A percentile compares a stretch with the other conserved stretches of the same genome.
phyloP scores from a whole-genome alignment of 495 filamentous ascomycete genomes.

The Bacidia gigantensis region DNA sequence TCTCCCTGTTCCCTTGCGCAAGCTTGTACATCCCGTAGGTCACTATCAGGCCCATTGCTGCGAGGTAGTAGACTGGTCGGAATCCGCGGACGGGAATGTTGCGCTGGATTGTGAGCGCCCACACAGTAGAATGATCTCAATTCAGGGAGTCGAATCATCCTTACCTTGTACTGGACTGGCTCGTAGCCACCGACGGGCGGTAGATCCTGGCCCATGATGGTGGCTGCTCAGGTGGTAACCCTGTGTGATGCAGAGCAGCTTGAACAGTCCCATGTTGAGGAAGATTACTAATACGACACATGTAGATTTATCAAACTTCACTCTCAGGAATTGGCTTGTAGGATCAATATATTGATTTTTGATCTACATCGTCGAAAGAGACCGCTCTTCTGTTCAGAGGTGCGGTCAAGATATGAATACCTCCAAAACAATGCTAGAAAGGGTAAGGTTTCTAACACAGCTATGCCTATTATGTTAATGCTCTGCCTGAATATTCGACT shows the following conservation, averaged over 20 bases:
- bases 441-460: too few species aligned
- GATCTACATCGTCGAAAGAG: too few species aligned
- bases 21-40: slow-evolving; percentile 78
- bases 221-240: background rate
- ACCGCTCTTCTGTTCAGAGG: too few species aligned
- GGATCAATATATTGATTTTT: too few species aligned
- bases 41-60: slow-evolving; percentile 62
- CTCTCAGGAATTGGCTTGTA: background rate
- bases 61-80: slow-evolving; percentile 62
- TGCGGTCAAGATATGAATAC: too few species aligned
- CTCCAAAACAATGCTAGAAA: too few species aligned
- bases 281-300: background rate
- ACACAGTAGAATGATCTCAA: background rate
- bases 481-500: too few species aligned
- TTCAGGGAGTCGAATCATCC: slow-evolving; percentile 5
- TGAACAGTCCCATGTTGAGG: background rate
- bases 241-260: background rate
- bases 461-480: too few species aligned
- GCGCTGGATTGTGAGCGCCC: slow-evolving; percentile 38
- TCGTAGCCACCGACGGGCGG: slow-evolving; percentile 88
- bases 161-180: slow-evolving; percentile 89
- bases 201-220: slow-evolving; percentile 58
- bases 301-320: background rate
- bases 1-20: slow-evolving; percentile 65
- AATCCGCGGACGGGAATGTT: slow-evolving; percentile 89